Evolutionary conservation across 352 stramenopile genomes (phyloP).

Genomic region (Globisporangium acanthophoron): DNA sequence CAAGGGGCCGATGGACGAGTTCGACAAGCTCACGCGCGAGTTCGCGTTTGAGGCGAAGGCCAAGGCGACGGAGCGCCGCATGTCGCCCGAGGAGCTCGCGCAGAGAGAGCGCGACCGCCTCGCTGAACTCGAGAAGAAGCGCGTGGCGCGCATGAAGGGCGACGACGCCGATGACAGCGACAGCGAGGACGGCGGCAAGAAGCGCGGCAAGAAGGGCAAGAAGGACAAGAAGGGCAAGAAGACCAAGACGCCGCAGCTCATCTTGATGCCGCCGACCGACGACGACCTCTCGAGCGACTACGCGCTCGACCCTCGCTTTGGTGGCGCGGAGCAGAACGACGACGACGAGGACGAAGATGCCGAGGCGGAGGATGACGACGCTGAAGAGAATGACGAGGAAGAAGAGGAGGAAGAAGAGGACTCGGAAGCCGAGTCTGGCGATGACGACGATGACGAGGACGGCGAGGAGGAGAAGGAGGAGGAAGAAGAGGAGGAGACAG

Average conservation of each 20-base stretch:
- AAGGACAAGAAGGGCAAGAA: constrained; percentile 31
- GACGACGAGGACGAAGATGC: constrained; percentile 20
- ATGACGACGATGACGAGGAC: constrained; percentile 56
- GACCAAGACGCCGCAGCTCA: constrained; percentile 38
- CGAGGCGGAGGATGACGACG: constrained; percentile 23
- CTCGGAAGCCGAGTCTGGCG: constrained; percentile 57
- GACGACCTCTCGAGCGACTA: constrained; percentile 90
- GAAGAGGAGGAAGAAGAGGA: constrained; percentile 39
- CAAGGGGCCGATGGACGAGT: constrained; percentile 79
- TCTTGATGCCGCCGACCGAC: constrained; percentile 79
- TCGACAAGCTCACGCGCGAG: constrained; percentile 76
- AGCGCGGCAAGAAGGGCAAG: constrained; percentile 34
- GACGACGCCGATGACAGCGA: constrained; percentile 58
- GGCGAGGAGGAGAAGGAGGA: constrained; percentile 48
- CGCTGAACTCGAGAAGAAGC: constrained; percentile 89
- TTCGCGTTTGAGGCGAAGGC: constrained; percentile 91
- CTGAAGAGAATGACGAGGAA: constrained; percentile 31
- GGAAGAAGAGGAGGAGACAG: constrained; percentile 41
- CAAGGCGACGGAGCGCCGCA: constrained; percentile 90
- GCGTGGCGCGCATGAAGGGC: constrained; percentile 94
- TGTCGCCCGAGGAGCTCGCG: constrained; percentile 93
- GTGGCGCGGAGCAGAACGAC: constrained; percentile 40
- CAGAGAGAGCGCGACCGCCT: constrained; percentile 90
- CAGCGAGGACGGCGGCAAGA: constrained; percentile 53
- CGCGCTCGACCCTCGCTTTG: constrained; percentile 57